phyloP scores from a whole-genome alignment of 164 flowering plant species.

The Magnolia sinica region DNA sequence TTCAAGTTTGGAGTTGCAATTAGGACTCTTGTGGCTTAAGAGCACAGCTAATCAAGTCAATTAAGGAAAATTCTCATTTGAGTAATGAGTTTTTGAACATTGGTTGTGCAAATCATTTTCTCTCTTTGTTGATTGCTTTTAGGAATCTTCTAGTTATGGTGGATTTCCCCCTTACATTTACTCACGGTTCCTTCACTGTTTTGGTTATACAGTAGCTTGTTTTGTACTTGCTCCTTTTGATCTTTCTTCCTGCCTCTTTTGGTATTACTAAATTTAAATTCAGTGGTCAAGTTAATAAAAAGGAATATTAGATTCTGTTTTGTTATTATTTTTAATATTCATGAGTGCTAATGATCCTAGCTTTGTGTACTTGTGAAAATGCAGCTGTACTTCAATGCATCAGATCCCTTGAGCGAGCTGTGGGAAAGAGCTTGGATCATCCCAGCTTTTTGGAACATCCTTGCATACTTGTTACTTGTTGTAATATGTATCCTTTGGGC shows the following conservation, averaged over 20 bases:
- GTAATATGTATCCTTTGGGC: constrained; percentile 83
- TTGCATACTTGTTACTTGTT: constrained; percentile 56
- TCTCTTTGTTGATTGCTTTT: not conserved
- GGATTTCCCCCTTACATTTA: too few species aligned
- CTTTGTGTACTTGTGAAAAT: constrained; percentile 1
- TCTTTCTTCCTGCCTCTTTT: not conserved
- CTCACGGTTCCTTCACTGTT: too few species aligned
- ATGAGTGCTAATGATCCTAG: not conserved
- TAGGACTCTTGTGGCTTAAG: too few species aligned
- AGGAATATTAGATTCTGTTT: not conserved
- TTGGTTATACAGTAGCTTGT: too few species aligned
- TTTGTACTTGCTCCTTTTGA: not conserved
- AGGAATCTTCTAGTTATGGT: not conserved
- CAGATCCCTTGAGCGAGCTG: constrained; percentile 66
- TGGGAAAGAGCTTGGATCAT: constrained; percentile 87
- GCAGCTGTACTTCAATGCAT: constrained; percentile 85
- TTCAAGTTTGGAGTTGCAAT: not conserved
- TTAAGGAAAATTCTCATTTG: not conserved
- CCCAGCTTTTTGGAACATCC: constrained; percentile 78
- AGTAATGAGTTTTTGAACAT: not conserved
- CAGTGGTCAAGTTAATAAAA: not conserved
- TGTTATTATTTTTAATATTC: not conserved
- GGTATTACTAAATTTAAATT: too few species aligned
- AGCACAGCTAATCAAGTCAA: not conserved
- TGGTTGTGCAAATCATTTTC: not conserved